These are phyloP conservation scores for Pseudohyphozyma bogoriensis DNA, from an alignment of 768 basidiomycete species.

Conservation along the genomic window DNA sequence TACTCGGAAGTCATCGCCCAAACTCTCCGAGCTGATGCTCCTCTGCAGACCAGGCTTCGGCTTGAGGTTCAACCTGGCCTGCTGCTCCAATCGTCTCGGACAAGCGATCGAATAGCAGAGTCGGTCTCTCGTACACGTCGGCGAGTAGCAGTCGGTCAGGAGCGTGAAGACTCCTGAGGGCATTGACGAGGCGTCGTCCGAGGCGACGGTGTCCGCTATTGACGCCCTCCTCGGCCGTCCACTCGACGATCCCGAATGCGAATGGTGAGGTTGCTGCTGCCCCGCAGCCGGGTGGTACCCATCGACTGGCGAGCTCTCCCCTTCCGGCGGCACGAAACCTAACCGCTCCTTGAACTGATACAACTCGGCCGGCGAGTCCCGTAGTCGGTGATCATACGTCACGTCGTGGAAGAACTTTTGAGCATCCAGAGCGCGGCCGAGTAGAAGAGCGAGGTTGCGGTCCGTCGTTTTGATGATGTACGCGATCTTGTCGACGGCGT, in stretches of 20 bases:
- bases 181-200: constrained; percentile 41
- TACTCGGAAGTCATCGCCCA: constrained; percentile 62
- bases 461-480: constrained; percentile 99
- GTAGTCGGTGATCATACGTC: constrained; percentile 89
- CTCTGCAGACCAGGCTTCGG: constrained; percentile 66
- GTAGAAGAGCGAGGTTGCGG: constrained; percentile 81
- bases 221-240: background rate
- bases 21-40: constrained; percentile 67
- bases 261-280: background rate
- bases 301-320: constrained; percentile 1
- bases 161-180: constrained; percentile 94
- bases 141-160: constrained; percentile 93
- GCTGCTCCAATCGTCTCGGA: constrained; percentile 73
- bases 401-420: constrained; percentile 99
- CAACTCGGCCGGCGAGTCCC: constrained; percentile 77
- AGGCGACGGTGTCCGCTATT: constrained; percentile 5
- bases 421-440: constrained; percentile 91
- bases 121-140: constrained; percentile 85
- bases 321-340: constrained; percentile 42
- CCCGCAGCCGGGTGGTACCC: background rate
- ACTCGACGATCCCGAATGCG: too few relatives aligned
- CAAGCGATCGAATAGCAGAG: constrained; percentile 98
- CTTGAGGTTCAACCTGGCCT: constrained; percentile 50
- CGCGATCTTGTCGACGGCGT: constrained; percentile 92
- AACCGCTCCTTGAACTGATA: constrained; percentile 85